Percentiles rank a stretch among this genome's conserved stretches.
These are phyloP conservation scores for Jaenimonas drosophilae DNA, from an alignment of 208 protist genomes.

Conservation along the genomic window DNA sequence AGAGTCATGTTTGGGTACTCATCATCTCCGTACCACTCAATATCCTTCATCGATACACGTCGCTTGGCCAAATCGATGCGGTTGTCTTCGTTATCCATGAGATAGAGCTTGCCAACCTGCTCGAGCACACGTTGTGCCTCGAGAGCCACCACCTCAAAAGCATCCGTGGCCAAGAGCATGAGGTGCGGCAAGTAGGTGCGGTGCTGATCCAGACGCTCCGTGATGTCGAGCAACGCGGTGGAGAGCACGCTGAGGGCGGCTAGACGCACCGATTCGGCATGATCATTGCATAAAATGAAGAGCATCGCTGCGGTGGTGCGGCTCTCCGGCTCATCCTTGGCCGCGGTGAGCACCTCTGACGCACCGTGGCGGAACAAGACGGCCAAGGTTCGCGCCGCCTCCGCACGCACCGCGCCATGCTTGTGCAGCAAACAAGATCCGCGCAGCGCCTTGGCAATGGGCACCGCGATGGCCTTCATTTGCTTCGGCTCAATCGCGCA, in stretches of 20 bases:
- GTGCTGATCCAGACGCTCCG: conserved; percentile 76
- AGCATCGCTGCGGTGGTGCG: conserved; percentile 40
- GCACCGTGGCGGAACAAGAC: conserved; percentile 64
- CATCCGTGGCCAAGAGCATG: conserved; percentile 65
- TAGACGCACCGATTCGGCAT: conserved; percentile 59
- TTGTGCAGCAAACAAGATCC: conserved; percentile 68
- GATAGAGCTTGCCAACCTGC: conserved; percentile 58
- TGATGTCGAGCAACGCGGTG: conserved; percentile 59
- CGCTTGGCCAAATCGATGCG: conserved; percentile 67
- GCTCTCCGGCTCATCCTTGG: conserved; percentile 54
- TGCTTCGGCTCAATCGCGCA: conserved; percentile 70
- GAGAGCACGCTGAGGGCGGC: conserved; percentile 48
- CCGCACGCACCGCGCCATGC: conserved; percentile 65
- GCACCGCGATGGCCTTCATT: conserved; percentile 47
- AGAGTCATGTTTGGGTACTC: conserved; percentile 72
- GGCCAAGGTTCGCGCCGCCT: conserved; percentile 45
- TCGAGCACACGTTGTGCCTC: conserved; percentile 37
- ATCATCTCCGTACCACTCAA: conserved; percentile 89
- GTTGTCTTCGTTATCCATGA: conserved; percentile 88
- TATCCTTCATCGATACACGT: conserved; percentile 84
- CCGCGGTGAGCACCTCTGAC: conserved; percentile 45
- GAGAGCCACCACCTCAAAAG: conserved; percentile 36
- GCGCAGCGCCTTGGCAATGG: conserved; percentile 66
- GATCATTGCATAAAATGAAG: conserved; percentile 77
- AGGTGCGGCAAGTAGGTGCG: conserved; percentile 68